Base-by-base conservation (phyloP, 2,329 filamentous ascomycete species). In the Fusarium xylarioides region DNA sequence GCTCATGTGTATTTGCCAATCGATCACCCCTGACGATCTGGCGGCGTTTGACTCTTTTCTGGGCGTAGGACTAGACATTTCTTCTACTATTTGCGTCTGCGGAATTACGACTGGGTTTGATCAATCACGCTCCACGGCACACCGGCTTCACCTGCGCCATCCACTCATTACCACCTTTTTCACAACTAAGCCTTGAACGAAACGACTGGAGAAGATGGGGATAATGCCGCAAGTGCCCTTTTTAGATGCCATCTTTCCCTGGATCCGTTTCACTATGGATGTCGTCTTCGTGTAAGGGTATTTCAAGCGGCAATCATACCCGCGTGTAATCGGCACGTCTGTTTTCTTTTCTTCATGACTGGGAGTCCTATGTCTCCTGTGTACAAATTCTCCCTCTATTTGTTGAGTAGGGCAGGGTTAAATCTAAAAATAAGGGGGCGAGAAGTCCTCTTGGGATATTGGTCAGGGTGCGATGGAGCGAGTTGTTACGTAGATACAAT, bases 31-130 rank as follows among this genome's bases (percentile, higher is more conserved):
- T 75, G 76, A 80, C 77, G 80, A 80, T 75, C 75, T 78, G 77
- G 78, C 77, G 82, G 81, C 81, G 81, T 83, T 80, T 71, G 75
- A 78, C 70, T 79, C 72, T 80, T 78, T 76, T 76, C 70, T 79
- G 63, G 81, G 80, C 81, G 81, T 81, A 82, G 79, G 81, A 80
- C 77, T 80, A 80, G 77, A 77, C 63, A 71, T 78, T 68, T 70
- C 34, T 68, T 76, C 60, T 74, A 63, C 61, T 71, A 71, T 76
- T 78, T 77, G 62, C 72, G 72, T 78, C 61, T 70, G 71, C 70
- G 70, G 73, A 76, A 77, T 78, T 72, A 78, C 76, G 76, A 78
- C 76, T 78, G 75, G 76, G 77, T 72, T 76, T 78, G 68, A 79
- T 74, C 69, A 76, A 72, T 64, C 70, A 76, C 73, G 74, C 74